Base-by-base conservation (phyloP, 139 green algal species). In the Volvox reticuliferus region DNA sequence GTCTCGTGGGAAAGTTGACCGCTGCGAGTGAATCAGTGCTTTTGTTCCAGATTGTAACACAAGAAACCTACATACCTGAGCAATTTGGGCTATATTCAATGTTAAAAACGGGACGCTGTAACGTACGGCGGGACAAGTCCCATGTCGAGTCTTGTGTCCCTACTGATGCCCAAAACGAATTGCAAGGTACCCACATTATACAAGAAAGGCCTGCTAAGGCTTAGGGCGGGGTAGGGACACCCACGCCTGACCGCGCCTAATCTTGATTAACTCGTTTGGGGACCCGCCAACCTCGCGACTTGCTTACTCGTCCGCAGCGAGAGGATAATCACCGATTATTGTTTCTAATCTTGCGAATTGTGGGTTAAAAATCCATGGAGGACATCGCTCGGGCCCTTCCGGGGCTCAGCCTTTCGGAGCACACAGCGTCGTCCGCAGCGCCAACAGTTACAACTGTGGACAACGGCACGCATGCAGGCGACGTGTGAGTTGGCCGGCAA, bases 201-300 rank as follows among this genome's bases (percentile, higher is more conserved):
- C 65, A 73, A 28, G 21, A 28, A 28, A 73, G 65, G 71, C 71
- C 71, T 79, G 30, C 55, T 12, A 67, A 67, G 37, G 78, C 78
- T 65, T 84, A 32, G 36, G 78, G 78, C 78, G 78, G 78, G 78
- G 78, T 67, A 84, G 78, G 78, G 22, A 79, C 71, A 30, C 71
- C 71, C 21, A 79, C 71, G 71, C 71, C 44, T 55, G 5, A 55
- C 44, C 44, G 44, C 44, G 44, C 44, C 44, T 55, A 55, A 55
- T 20, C 71, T 79, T 36, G 71, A 79, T 35, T 79, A 35, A 32
- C 17, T 84, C 32, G 78, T 32, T 84, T 67, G 21, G 78, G 78
- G 22, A 35, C 78, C 37, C 32, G 36, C 78, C 78, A 84, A 84
- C 19, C 78, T 44, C 33, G 30, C 63, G 78, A 84, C 36, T 26